Base-by-base conservation (phyloP, 768 basidiomycete genomes). In the Nidularia sp. region DNA sequence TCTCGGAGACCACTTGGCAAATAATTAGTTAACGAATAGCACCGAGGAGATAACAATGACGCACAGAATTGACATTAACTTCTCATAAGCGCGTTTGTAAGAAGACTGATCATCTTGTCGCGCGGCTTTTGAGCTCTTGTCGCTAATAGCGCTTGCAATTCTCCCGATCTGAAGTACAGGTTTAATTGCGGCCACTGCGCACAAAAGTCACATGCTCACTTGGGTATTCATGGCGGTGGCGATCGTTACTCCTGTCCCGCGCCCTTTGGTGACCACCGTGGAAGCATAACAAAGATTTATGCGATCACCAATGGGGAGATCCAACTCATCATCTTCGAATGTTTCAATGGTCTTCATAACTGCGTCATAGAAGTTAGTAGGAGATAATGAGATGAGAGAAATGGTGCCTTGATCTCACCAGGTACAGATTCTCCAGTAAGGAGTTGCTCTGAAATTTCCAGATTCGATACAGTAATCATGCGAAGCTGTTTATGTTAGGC, bases 181-280 rank as follows among this genome's bases (percentile, higher is more conserved):
- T 34, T 45, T 10, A 47, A 39, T 13, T 15, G 29, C 34, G 25
- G 29, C 18, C 12, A 39, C 8, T 45, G 45, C 25, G 7, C 22
- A 29, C 10, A n/a, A 31, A 44, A 29, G n/a, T 9, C 61, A 62
- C 41, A 61, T 65, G 45, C 68, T 65, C 44, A 79, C 74, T 60
- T 81, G 77, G 2, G 81, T 79, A 44, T 68, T 60, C 80, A 81
- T 80, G 7, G 72, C 79, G n/a, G 78, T 80, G 15, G 61, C 67
- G 46, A 75, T 67, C 45, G 76, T 71, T 36, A 83, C 66, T 32
- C 75, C 77, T 10, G 70, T 69, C 3, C 72, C 78, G 34, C 79
- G 73, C 44, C 79, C 80, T 62, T 80, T 79, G 6, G 68, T 71
- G 8, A 71, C 67, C n/a, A 69, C 52, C 3, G 62, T 78, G 41